Evolutionary conservation across 2,329 filamentous ascomycete genomes (phyloP).

Genomic region (Dactylella cylindrospora): DNA sequence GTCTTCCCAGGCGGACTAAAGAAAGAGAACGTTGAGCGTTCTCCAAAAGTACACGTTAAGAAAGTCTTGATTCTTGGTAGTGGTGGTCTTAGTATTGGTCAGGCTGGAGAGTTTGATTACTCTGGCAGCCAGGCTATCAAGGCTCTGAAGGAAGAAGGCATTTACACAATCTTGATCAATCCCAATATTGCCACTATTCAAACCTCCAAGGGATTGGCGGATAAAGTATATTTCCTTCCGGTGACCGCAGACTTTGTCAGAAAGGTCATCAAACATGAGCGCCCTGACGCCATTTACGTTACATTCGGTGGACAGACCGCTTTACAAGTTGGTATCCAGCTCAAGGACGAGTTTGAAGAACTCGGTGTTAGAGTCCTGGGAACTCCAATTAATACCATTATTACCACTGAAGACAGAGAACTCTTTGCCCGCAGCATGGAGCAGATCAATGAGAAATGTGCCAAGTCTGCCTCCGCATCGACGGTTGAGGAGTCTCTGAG

Average conservation of each 20-base stretch:
- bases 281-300: constrained; percentile 93
- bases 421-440: constrained; percentile 98
- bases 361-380: constrained; percentile 93
- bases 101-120: constrained; percentile 98
- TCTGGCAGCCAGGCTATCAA: constrained; percentile 98
- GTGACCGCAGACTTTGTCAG: constrained; percentile 96
- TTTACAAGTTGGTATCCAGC: constrained; percentile 91
- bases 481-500: constrained; percentile 82
- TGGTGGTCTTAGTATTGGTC: constrained; percentile 93
- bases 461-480: constrained; percentile 91
- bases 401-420: constrained; percentile 97
- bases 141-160: constrained; percentile 94
- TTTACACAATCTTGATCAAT: constrained; percentile 97
- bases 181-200: constrained; percentile 99
- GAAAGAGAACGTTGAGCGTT: constrained; percentile 72
- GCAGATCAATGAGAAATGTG: constrained; percentile 95
- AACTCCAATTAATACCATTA: constrained; percentile 96
- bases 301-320: constrained; percentile 98
- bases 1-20: constrained; percentile 81
- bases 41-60: constrained; percentile 81
- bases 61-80: constrained; percentile 93
- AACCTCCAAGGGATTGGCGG: constrained; percentile 93
- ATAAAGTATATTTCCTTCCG: constrained; percentile 98
- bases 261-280: constrained; percentile 93
- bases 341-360: constrained; percentile 92